Conservation (phyloP, 352 stramenopile genomes). For the Phytophthora lateralis region DNA sequence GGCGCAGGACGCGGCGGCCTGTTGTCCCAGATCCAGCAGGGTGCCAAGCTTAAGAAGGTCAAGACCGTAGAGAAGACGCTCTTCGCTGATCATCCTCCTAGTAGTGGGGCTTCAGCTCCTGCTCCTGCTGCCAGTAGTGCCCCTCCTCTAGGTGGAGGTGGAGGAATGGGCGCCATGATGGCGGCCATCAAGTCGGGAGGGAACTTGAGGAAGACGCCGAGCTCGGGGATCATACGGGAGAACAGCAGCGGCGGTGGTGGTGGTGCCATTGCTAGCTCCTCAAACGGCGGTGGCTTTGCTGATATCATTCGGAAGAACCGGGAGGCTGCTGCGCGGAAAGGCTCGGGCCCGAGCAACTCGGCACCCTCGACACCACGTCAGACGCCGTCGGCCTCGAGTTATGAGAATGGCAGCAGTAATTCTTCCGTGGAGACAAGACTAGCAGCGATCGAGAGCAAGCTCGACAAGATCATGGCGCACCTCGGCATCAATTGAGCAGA, state of each 20-base stretch:
- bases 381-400: constrained; percentile 20
- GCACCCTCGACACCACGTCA: constrained; percentile 61
- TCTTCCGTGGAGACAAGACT: constrained; percentile 64
- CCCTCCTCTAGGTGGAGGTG: constrained; percentile 31
- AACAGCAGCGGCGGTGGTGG: constrained; percentile 19
- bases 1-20: constrained; percentile 57
- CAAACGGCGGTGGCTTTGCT: constrained; percentile 67
- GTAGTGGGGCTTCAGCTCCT: constrained; percentile 11
- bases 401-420: constrained; percentile 29
- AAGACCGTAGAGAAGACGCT: constrained; percentile 73
- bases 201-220: constrained; percentile 63
- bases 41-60: constrained; percentile 79
- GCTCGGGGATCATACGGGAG: constrained; percentile 39
- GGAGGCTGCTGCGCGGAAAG: constrained; percentile 74
- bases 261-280: constrained; percentile 1
- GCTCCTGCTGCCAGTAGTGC: constrained; percentile 20
- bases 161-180: constrained; percentile 73
- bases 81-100: constrained; percentile 44
- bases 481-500: constrained; percentile 64
- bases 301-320: constrained; percentile 92
- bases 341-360: constrained; percentile 39
- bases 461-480: constrained; percentile 91
- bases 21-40: constrained; percentile 75
- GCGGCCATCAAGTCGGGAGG: constrained; percentile 72
- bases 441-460: constrained; percentile 80